Conservation (phyloP, 768 basidiomycete genomes). For the Trametes punicea region DNA sequence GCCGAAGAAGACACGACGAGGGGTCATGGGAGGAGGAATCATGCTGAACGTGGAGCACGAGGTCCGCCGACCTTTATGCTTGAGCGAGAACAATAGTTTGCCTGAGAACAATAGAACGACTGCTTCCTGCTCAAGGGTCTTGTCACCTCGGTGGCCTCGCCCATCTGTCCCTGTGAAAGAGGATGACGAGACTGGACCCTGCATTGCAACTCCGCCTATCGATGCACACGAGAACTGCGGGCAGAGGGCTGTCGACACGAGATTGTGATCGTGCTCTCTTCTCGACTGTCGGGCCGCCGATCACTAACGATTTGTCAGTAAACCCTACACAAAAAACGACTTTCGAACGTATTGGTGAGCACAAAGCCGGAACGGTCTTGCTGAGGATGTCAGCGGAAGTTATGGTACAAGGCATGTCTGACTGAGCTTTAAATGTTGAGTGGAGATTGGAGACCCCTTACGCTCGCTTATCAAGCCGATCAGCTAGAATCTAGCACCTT, state of each 20-base stretch:
- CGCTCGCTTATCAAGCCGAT: conserved; percentile 6
- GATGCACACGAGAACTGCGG: not conserved
- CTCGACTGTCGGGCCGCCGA: too few species aligned
- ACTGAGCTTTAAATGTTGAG: too few species aligned
- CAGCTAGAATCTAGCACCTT: not conserved
- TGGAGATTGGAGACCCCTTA: too few species aligned
- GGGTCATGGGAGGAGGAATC: not conserved
- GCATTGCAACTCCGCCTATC: conserved; percentile 5
- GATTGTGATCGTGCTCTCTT: not conserved
- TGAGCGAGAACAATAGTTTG: not conserved
- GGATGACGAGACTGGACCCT: not conserved
- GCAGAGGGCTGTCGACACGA: not conserved
- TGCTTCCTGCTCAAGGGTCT: not conserved
- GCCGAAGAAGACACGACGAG: too few species aligned
- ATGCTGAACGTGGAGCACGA: not conserved
- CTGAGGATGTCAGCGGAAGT: too few species aligned
- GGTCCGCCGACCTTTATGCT: not conserved
- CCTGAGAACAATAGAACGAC: not conserved
- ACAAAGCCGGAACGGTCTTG: too few species aligned
- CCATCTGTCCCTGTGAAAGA: not conserved
- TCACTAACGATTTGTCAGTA: too few species aligned
- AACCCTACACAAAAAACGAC: too few species aligned
- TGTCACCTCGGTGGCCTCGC: not conserved
- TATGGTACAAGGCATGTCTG: too few species aligned
- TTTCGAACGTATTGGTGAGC: too few species aligned